Base-by-base conservation (phyloP, 139 green algal genomes). In the Marvania coccoides region DNA sequence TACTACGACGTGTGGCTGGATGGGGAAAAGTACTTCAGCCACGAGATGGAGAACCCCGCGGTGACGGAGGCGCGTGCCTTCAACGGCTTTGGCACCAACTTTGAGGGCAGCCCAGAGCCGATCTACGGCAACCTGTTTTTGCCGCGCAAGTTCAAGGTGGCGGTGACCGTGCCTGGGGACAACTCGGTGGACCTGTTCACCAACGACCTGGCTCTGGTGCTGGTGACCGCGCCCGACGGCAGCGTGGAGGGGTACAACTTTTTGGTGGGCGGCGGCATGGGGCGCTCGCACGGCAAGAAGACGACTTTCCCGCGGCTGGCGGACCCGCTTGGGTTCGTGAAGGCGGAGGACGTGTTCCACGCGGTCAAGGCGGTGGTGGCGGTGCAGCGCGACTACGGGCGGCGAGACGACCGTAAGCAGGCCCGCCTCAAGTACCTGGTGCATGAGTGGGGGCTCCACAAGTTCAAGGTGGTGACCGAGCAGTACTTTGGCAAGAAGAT, bases 1-100 rank as follows among this genome's bases (percentile, higher is more conserved):
- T 99, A 99, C 81, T 99, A 99, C 69, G 95, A 99, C 69, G 84
- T 99, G 28, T 99, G 95, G 95, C 90, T 99, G 7, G 94, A 99
- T 65, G 95, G 94, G 37, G 94, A 98, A 86, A 97, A 98, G 85
- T 97, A 97, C 66, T 85, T 96, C 67, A 83, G 71, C 2, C 71
- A 86, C 56, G 79, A 90, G 47, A 92, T 87, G 75, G 90, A 96
- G 88, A 83, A 90, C 69, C 87, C 89, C 42, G 88, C 91, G 65
- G 90, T 96, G 2, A 95, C 89, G 1, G 85, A 61, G 2, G 90
- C 88, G 63, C 82, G 90, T 46, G 61, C 55, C 1, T 91, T 90
- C 82, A 98, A 98, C 75, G 75, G 72, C 30, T 91, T 84, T 56
- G 95, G 95, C 61, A 99, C 93, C 58, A 99, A 98, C 88, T 97